Conservation (phyloP, 192 early-diverging fungal genomes). For the Backusella tarrabulga region DNA sequence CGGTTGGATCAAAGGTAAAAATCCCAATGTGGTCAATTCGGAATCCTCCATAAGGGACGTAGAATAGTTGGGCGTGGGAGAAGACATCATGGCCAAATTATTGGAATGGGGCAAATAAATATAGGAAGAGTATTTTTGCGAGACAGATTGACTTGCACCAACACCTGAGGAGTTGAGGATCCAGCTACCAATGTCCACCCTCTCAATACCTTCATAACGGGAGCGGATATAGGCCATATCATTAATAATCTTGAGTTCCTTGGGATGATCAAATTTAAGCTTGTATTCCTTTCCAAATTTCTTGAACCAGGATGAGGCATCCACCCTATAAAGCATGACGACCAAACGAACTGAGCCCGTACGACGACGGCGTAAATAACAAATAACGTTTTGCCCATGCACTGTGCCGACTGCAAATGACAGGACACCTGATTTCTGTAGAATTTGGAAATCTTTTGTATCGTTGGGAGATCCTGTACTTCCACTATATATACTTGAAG, state of each 20-base stretch:
- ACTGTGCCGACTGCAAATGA: conserved; percentile 11
- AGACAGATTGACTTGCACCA: neutral
- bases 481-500: neutral
- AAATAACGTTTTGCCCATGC: neutral
- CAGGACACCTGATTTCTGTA: conserved; percentile 12
- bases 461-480: neutral
- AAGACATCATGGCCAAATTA: neutral
- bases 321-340: neutral
- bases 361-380: conserved; percentile 10
- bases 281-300: conserved; percentile 6
- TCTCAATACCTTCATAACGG: neutral
- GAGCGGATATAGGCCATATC: conserved; percentile 9
- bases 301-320: neutral
- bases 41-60: neutral
- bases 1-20: neutral
- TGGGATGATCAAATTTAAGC: neutral
- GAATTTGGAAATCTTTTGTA: conserved; percentile 5
- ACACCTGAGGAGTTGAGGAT: neutral
- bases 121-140: neutral
- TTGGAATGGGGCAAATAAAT: conserved; percentile 10
- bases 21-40: neutral
- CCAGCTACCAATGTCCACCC: neutral
- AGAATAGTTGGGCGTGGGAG: neutral
- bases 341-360: conserved; percentile 7
- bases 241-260: conserved; percentile 4